Evolutionary conservation across 768 basidiomycete species (phyloP).

Genomic region (Dioszegia hungarica): DNA sequence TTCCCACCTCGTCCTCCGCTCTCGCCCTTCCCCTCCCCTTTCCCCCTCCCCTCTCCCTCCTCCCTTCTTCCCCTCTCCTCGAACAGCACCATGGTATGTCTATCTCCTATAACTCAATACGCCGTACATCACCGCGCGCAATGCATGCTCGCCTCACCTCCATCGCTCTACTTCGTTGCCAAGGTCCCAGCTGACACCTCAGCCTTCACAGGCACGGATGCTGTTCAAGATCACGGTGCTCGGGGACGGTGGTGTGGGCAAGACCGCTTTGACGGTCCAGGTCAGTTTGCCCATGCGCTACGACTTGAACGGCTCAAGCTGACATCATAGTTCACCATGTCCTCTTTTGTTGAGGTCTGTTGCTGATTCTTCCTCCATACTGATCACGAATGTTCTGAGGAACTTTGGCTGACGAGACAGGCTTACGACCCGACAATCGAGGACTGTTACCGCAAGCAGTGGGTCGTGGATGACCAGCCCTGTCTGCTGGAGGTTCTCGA

Average conservation of each 20-base stretch:
- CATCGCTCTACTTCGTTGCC: not conserved
- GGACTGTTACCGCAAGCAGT: slow-evolving; percentile 92
- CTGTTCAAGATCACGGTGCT: slow-evolving; percentile 76
- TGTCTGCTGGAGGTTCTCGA: slow-evolving; percentile 96
- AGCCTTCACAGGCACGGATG: slow-evolving; percentile 21
- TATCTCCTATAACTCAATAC: too few species aligned
- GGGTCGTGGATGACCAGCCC: slow-evolving; percentile 90
- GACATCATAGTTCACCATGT: slow-evolving; percentile 72
- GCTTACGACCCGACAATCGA: slow-evolving; percentile 99
- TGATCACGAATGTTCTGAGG: too few species aligned
- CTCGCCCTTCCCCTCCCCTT: not conserved
- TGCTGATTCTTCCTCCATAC: not conserved
- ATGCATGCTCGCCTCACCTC: too few species aligned
- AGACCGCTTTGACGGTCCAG: slow-evolving; percentile 93
- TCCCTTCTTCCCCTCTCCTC: not conserved
- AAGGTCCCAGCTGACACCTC: not conserved
- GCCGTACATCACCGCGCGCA: too few species aligned
- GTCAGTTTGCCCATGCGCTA: slow-evolving; percentile 52
- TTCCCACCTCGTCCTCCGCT: not conserved
- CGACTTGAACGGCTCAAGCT: not conserved
- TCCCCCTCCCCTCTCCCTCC: not conserved
- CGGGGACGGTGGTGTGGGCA: slow-evolving; percentile 95
- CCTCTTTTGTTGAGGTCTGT: slow-evolving; percentile 76
- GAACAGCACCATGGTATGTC: not conserved
- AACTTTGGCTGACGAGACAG: slow-evolving; percentile 51